Base-by-base conservation (phyloP, 805 yeast species). In the Starmerella roubikii region DNA sequence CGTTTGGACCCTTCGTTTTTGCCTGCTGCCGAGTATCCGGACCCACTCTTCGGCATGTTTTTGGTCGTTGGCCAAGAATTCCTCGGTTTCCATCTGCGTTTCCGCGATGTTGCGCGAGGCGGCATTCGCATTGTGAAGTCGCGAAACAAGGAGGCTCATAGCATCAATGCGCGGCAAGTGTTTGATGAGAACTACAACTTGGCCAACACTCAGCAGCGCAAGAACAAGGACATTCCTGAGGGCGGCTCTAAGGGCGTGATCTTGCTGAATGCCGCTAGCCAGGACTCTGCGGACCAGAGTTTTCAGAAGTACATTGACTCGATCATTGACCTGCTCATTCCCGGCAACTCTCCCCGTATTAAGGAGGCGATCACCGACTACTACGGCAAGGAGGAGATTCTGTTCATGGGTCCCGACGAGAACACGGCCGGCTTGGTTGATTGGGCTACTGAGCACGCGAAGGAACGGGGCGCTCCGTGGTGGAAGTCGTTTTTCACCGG, bases 401-500 rank as follows among this genome's bases (percentile, higher is more conserved):
- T 91, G 51, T 88, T 83, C 61, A 79, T 88, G 77, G 98, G 98
- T 39, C 98, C 98, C n/a, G 98, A 88, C 64, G 98, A 88, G 68
- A 93, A 94, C 59, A 86, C 97, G 38, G 97, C 98, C 17, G 79
- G 78, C 19, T 78, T 81, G 54, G 94, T 85, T 37, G 86, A 91
- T 60, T 88, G 97, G 97, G 97, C 98, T 10, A 91, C 97, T 20
- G 63, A 76, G 50, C 97, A 88, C 58, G 97, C 98, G 21, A 75
- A 80, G 54, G 62, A 65, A 41, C 77, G 98, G 62, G 93, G 94
- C 46, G 94, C 97, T 34, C 79, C 85, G 37, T 84, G 94, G 85
- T 88, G 98, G 98, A 88, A 84, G 64, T 88, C 97, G 1, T 88
- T 88, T 68, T 78, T 91, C 62, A 88, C 98, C 24, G 98, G 98